Evolutionary conservation across 2,329 filamentous ascomycete species (phyloP).

Genomic region (Sclerotinia borealis): DNA sequence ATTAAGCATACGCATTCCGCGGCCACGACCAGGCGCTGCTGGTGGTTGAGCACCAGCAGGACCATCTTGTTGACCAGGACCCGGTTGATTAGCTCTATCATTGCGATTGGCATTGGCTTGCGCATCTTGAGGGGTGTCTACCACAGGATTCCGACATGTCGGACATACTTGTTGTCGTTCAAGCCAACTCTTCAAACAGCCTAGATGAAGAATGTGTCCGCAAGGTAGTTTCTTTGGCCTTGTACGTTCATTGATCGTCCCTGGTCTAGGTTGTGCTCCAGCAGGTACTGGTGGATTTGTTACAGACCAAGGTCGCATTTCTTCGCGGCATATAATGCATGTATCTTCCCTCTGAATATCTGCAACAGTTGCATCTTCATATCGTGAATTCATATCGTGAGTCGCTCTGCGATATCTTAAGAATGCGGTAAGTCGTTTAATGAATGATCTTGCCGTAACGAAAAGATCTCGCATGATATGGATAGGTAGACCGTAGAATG

Average conservation of each 20-base stretch:
- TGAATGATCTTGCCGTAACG: constrained; percentile 85
- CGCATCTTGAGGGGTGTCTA: constrained; percentile 39
- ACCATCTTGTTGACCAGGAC: constrained; percentile 36
- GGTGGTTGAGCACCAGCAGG: constrained; percentile 31
- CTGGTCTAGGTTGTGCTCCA: constrained; percentile 25
- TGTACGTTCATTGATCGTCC: constrained; percentile 67
- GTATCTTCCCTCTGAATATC: constrained; percentile 84
- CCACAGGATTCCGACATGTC: constrained; percentile 80
- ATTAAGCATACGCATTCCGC: constrained; percentile 58
- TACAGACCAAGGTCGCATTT: constrained; percentile 74
- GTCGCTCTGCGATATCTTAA: constrained; percentile 87
- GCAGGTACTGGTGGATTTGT: constrained; percentile 42
- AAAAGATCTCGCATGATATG: constrained; percentile 96
- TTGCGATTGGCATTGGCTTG: constrained; percentile 20
- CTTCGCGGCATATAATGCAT: constrained; percentile 95
- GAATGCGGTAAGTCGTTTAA: constrained; percentile 82
- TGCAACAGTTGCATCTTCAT: constrained; percentile 82
- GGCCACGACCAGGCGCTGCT: constrained; percentile 29
- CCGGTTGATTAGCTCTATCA: constrained; percentile 20
- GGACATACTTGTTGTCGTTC: constrained; percentile 97
- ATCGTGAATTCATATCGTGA: constrained; percentile 83
- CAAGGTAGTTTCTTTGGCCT: constrained; percentile 95
- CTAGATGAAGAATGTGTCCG: constrained; percentile 89
- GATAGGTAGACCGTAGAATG: constrained; percentile 91
- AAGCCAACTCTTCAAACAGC: constrained; percentile 93